phyloP scores from a whole-genome alignment of 805 yeast species.

The Komagataella kurtzmanii region DNA sequence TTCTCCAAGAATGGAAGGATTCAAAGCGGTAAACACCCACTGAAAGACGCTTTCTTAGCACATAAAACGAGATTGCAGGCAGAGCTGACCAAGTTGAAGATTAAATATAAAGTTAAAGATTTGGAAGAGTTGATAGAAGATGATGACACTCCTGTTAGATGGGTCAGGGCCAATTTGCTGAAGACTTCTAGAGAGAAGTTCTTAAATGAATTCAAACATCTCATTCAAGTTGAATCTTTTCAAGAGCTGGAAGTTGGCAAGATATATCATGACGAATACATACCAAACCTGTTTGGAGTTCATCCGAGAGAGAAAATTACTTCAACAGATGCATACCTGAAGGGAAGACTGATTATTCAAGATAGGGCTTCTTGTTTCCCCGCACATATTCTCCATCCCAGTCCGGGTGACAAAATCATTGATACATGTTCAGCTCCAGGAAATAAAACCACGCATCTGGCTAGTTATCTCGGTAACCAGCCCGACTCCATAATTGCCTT shows the following conservation, averaged over 20 bases:
- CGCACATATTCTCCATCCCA: constrained; percentile 62
- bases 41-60: constrained; percentile 67
- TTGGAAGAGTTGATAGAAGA: constrained; percentile 39
- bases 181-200: constrained; percentile 27
- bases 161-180: constrained; percentile 68
- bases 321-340: constrained; percentile 49
- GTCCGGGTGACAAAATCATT: constrained; percentile 48
- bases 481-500: constrained; percentile 58
- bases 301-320: constrained; percentile 66
- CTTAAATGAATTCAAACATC: constrained; percentile 24
- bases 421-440: constrained; percentile 99
- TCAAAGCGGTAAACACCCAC: constrained; percentile 78
- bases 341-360: constrained; percentile 79
- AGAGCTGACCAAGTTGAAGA: constrained; percentile 65
- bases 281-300: constrained; percentile 72
- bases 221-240: constrained; percentile 25
- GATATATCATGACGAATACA: constrained; percentile 58
- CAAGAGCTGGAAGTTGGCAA: constrained; percentile 34
- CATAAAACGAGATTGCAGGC: constrained; percentile 75
- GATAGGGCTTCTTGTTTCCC: constrained; percentile 98
- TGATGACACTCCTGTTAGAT: constrained; percentile 61
- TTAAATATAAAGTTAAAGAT: constrained; percentile 52
- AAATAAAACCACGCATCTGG: constrained; percentile 88
- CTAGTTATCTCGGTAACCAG: constrained; percentile 38
- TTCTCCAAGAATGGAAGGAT: constrained; percentile 68